Base-by-base conservation (phyloP, 2,329 filamentous ascomycete genomes). In the Fusarium solani-melongenae region DNA sequence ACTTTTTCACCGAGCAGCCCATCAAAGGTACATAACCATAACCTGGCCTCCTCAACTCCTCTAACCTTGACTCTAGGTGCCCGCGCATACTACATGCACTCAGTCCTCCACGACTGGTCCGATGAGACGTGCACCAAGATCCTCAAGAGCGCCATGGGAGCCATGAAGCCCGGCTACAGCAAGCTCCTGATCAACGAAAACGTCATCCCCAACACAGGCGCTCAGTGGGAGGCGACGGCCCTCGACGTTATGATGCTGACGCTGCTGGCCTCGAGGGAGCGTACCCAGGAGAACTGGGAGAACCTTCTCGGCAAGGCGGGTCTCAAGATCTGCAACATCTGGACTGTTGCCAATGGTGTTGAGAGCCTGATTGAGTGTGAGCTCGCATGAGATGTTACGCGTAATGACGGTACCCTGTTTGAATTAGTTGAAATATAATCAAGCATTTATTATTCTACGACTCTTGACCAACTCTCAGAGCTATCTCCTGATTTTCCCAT, bases 1-100 rank as follows among this genome's bases (percentile, higher is more conserved):
- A 88, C 69, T 88, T 88, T 64, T 83, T 84, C 64, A 84, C 79
- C 0, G 81, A 84, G 55, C 85, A 88, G 70, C 85, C 83, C 0
- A 71, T 88, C 8, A 84, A 86, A 66, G 84, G 83, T 79, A 68
- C 1, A 7, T 31, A 3, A 36, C 10, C 27, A 11, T 4, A 14
- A 78, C 69, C 11, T 12, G 3, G 7, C n/a, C 3, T 17, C 2
- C 27, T 9, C 2, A 11, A 34, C 14, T 31, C 6, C 7, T 27
- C 59, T 70, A 22, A 71, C 29, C 6, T 1, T 6, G 10, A 2
- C 4, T 6, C 2, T 78, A 41, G 84, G 85, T 46, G 79, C 77
- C 4, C 81, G 81, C 4, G 80, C 79, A 3, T 86, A 85, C 72
- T 85, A 81, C 68, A 77, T 85, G 77, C 83, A 85, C 64, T 81